Evolutionary conservation across 768 basidiomycete species (phyloP), one percentile per base, ranked within the genome.

Genomic region (Astraeus odoratus): DNA sequence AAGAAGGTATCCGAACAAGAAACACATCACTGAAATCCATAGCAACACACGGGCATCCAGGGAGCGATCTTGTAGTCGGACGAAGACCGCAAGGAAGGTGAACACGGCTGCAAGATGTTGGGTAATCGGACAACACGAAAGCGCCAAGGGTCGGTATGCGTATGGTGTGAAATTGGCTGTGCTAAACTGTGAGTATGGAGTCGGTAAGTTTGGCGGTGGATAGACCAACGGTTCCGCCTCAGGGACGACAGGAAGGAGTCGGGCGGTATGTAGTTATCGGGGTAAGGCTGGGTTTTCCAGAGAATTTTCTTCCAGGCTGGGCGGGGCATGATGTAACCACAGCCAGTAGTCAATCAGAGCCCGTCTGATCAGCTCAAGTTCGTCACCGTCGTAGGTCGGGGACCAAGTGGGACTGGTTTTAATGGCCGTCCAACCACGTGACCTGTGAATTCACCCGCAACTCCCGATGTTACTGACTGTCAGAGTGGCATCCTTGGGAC

Each of bases 231-330:
- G 63, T 93, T 94, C 60, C 68, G 82, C 56, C 77, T 74, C 53
- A 96, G 64, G 46, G 87, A 82, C 1, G 83, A 78, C 34, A 94
- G 72, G 65, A 96, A 96, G 5, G 80, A 72, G 5, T 63, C 68
- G 33, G 72, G 67, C 6, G 88, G 85, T 42, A 96, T 81, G 68
- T 91, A 80, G 61, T 94, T 92, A 65, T 96, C 94, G 24, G 88
- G 83, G 59, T 75, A 83, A 2, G 75, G 67, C 60, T 84, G 85
- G 43, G 58, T 67, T 63, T 79, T 83, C 88, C 87, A 92, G n/a
- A 92, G 75, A 30, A 83, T 74, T 55, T 78, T 82, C 60, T 79
- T 77, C 86, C 86, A 90, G 55, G 56, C 52, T 34, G 43, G 51
- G 33, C 41, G 26, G 30, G 57, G 59, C 65, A 62, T 41, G 8